Conservation (phyloP, 441 rosid species). For the Biscutella auriculata region DNA sequence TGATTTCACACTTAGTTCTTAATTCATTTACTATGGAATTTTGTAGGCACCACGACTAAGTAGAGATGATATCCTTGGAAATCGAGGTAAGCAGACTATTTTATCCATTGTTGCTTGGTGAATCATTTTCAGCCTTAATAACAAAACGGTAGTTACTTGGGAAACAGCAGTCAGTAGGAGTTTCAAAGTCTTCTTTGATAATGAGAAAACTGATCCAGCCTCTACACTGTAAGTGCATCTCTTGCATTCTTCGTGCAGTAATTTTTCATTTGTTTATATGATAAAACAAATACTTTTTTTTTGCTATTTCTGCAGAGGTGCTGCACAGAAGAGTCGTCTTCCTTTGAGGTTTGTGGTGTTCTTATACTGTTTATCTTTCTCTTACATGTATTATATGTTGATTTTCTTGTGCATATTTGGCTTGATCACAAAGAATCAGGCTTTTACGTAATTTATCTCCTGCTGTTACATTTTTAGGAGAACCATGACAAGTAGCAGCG, state of each 20-base stretch:
- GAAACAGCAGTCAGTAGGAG: constrained; percentile 26
- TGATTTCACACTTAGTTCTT: too few relatives aligned
- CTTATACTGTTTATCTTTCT: background rate
- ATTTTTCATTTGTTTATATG: background rate
- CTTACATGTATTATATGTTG: background rate
- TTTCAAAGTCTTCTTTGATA: constrained; percentile 40
- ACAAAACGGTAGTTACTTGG: background rate
- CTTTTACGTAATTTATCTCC: background rate
- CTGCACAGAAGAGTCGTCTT: constrained; percentile 13
- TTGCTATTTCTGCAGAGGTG: constrained; percentile 14
- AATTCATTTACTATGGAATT: background rate
- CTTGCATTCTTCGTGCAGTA: background rate
- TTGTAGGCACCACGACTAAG: constrained; percentile 15
- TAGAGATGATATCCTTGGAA: constrained; percentile 19
- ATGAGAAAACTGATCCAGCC: constrained; percentile 26
- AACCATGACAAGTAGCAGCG: constrained; percentile 25
- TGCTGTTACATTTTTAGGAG: constrained; percentile 27
- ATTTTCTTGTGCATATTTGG: background rate
- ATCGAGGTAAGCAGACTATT: constrained; percentile 19
- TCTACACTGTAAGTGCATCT: constrained; percentile 29
- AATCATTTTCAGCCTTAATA: background rate
- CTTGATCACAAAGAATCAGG: background rate
- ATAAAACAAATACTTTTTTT: background rate
- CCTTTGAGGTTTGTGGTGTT: constrained; percentile 25
- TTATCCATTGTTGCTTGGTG: background rate